Evolutionary conservation across 202 grass and related monocot genomes (phyloP), one percentile per base, ranked within the genome.

Genomic region (Carex arenaria): DNA sequence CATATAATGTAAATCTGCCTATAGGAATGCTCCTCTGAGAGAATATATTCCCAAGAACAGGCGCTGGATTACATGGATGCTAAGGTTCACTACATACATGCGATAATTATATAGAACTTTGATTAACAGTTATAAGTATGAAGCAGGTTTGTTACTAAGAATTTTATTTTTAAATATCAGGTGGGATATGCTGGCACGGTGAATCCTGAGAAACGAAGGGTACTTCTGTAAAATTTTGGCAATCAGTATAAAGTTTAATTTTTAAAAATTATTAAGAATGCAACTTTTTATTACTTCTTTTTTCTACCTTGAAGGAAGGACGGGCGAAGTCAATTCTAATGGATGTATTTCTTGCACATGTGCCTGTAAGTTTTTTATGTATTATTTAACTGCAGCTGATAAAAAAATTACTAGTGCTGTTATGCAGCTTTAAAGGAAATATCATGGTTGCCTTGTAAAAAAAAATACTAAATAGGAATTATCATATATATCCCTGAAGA

Each of bases 21-120:
- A 73, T 72, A 98, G 95, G 95, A 98, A 93, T 98, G 95, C 87
- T 92, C 91, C 47, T 88, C 83, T 55, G 95, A 98, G 89, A 85
- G 85, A 93, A 93, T 98, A 86, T 98, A 95, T 92, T 93, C 93
- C 43, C 95, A 93, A 77, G 71, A 95, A 60, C 89, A 90, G 83
- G 93, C 95, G 34, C 76, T 98, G 72, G 84, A 90, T 28, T 98
- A 92, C 86, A 89, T 98, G 89, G 88, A 98, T 86, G 89, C 89
- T 70, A 98, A 98, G 91, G 95, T 95, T 45, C 30, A 14, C 31
- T 36, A 10, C 20, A 63, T 67, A 53, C 81, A 76, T 61, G 43
- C 77, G 23, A 77, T 43, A 11, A 32, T 26, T 67, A 28, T 57
- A 40, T 90, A 52, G 31, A 83, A 83, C 30, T 20, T 60, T 78